Base-by-base conservation (phyloP, 2,329 filamentous ascomycete genomes). In the Aspergillus hiratsukae region DNA sequence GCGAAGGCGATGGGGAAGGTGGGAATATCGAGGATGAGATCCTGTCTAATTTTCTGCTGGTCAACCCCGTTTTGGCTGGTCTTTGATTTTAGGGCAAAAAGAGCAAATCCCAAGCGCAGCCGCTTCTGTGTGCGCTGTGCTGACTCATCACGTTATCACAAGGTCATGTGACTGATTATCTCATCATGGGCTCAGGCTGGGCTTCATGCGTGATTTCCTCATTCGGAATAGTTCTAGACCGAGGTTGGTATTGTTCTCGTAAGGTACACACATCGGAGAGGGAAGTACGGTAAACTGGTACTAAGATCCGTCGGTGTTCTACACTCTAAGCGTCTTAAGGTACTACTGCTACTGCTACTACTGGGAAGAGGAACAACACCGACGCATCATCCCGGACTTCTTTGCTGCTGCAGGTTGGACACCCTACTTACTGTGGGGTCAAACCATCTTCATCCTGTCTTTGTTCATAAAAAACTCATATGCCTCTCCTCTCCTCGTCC, bases 51-150 rank as follows among this genome's bases (percentile, higher is more conserved):
- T 70, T 71, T 70, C 68, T 63, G 61, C 63, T 61, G 59, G 56
- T 59, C 53, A 56, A 58, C 58, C 62, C 62, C 62, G 61, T 62
- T 64, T 62, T 61, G 53, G 59, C 57, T 58, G 56, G 56, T 58
- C 48, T 23, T 28, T 46, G 46, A 45, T 63, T 59, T 66, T 66
- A 66, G 68, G 68, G 68, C 67, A 70, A 68, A 69, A 68, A 66
- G 61, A 60, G 57, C 68, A 69, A 71, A 70, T 63, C 65, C 59
- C 58, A 63, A 62, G 62, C 61, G 64, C 60, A 64, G 64, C 62
- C 57, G 58, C 58, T 66, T 69, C 66, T 71, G 68, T 71, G 69
- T 70, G 69, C 66, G 70, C 53, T 48, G 8, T 56, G 61, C 65
- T 69, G 66, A 69, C 60, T 29, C 28, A 29, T 8, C 28, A 29